phyloP scores from a whole-genome alignment of 2,329 filamentous ascomycete species.

The Arthrinium phaeospermum region DNA sequence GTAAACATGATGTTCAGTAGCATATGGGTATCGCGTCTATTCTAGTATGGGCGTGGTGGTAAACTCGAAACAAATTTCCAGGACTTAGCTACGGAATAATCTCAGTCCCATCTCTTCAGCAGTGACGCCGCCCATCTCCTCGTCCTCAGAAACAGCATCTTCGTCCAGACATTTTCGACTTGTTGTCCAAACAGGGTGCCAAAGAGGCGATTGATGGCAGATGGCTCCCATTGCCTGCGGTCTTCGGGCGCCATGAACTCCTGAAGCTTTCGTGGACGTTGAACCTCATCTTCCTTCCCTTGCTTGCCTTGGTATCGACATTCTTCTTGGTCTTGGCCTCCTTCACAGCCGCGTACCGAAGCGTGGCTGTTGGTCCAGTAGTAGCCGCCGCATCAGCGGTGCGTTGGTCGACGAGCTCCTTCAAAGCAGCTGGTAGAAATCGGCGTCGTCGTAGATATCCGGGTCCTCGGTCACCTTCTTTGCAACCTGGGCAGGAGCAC shows the following conservation, averaged over 20 bases:
- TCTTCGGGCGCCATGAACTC: slow-evolving; percentile 98
- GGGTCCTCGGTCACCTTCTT: slow-evolving; percentile 62
- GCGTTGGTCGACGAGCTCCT: slow-evolving; percentile 90
- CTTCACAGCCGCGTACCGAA: slow-evolving; percentile 71
- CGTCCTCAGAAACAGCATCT: slow-evolving; percentile 49
- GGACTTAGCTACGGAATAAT: slow-evolving; percentile 52
- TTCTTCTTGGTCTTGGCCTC: slow-evolving; percentile 82
- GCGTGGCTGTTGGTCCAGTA: slow-evolving; percentile 54
- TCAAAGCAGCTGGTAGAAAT: slow-evolving; percentile 95
- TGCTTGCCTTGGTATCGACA: slow-evolving; percentile 93
- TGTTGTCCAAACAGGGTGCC: slow-evolving; percentile 76
- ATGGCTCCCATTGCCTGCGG: slow-evolving; percentile 77
- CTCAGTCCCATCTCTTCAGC: slow-evolving; percentile 60
- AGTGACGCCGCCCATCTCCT: slow-evolving; percentile 55
- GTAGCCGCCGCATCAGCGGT: slow-evolving; percentile 66
- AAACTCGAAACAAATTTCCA: not conserved
- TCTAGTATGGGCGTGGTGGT: slow-evolving; percentile 11
- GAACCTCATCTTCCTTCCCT: slow-evolving; percentile 92
- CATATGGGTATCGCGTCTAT: slow-evolving; percentile 16
- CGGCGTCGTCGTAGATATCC: slow-evolving; percentile 86
- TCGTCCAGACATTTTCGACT: slow-evolving; percentile 66
- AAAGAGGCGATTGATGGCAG: slow-evolving; percentile 79
- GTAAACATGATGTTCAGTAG: not conserved
- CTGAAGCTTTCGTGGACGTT: slow-evolving; percentile 93
- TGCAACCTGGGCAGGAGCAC: slow-evolving; percentile 72